Evolutionary conservation across 371 early-diverging fungal species (phyloP).

Genomic region (Ordospora pajunii): DNA sequence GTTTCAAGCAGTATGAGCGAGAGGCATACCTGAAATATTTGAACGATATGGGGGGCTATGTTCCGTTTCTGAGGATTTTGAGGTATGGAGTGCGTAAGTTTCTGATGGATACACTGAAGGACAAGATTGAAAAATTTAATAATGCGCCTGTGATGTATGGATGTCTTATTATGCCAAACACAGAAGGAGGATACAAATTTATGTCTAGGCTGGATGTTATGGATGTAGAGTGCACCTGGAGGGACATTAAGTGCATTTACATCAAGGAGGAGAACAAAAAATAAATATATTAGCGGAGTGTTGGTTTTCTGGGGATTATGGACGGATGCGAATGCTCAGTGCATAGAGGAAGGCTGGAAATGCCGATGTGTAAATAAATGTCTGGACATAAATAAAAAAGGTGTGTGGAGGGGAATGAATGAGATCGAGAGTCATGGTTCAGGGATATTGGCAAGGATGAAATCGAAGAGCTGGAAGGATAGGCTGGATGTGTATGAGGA

Average conservation of each 20-base stretch:
- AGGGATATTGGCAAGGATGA: not conserved
- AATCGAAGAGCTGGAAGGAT: slow-evolving; percentile 40
- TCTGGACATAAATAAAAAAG: slow-evolving; percentile 1
- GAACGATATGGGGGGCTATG: not conserved
- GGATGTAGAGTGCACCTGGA: not conserved
- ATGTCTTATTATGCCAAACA: slow-evolving; percentile 2
- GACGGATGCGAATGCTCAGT: not conserved
- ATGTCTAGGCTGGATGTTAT: not conserved
- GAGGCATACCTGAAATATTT: not conserved
- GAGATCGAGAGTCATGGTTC: not conserved
- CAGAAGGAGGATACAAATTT: slow-evolving; percentile 6
- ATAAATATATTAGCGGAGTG: not conserved
- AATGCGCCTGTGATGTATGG: not conserved
- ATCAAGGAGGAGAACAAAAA: not conserved
- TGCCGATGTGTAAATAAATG: not conserved
- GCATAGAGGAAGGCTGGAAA: not conserved
- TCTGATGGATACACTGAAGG: not conserved
- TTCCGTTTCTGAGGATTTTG: not conserved
- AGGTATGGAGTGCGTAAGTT: not conserved
- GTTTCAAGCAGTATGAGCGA: not conserved
- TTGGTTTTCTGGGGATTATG: not conserved
- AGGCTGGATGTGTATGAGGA: slow-evolving; percentile 30
- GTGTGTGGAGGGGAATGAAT: not conserved
- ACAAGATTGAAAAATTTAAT: not conserved
- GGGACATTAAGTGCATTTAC: not conserved